Conservation (phyloP, 2,329 filamentous ascomycete species). For the Cryphonectria radicalis region DNA sequence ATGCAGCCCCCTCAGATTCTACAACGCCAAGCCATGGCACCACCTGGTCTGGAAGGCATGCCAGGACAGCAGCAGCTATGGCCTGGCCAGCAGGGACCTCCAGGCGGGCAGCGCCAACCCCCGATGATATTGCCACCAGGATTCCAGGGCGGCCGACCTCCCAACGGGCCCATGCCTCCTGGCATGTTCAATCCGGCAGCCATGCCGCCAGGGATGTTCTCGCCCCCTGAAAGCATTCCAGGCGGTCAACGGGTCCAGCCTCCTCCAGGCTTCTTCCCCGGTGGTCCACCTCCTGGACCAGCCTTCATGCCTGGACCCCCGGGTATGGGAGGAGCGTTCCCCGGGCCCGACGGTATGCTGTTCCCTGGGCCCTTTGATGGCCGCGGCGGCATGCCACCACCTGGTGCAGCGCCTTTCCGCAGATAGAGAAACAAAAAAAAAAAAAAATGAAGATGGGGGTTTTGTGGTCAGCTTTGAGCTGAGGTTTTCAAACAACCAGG, state of each 20-base stretch:
- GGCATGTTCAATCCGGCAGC: slow-evolving; percentile 64
- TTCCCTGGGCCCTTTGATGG: slow-evolving; percentile 59
- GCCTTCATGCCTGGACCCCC: slow-evolving; percentile 57
- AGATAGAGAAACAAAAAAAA: not conserved
- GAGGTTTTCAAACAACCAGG: not conserved
- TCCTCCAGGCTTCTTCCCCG: slow-evolving; percentile 62
- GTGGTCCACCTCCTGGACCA: slow-evolving; percentile 41
- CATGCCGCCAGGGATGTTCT: slow-evolving; percentile 55
- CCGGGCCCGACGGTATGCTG: slow-evolving; percentile 54
- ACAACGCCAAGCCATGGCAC: slow-evolving; percentile 50
- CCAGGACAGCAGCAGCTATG: slow-evolving; percentile 63
- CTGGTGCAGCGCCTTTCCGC: slow-evolving; percentile 39
- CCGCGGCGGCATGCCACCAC: slow-evolving; percentile 43
- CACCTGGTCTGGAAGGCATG: slow-evolving; percentile 57
- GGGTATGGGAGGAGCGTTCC: slow-evolving; percentile 58
- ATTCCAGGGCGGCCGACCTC: slow-evolving; percentile 48
- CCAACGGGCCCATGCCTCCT: slow-evolving; percentile 54
- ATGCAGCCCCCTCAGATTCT: slow-evolving; percentile 67
- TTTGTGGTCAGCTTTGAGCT: not conserved
- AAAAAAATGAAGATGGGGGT: not conserved
- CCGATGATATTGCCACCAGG: slow-evolving; percentile 63
- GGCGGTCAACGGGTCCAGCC: slow-evolving; percentile 50
- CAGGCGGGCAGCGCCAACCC: slow-evolving; percentile 38
- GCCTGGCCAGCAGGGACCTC: slow-evolving; percentile 47
- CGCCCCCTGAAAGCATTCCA: slow-evolving; percentile 57